A percentile compares a stretch with the other conserved stretches of the same genome.
Conservation (phyloP, 1,139 yeast species). For the Yamadazyma trypodendri region DNA sequence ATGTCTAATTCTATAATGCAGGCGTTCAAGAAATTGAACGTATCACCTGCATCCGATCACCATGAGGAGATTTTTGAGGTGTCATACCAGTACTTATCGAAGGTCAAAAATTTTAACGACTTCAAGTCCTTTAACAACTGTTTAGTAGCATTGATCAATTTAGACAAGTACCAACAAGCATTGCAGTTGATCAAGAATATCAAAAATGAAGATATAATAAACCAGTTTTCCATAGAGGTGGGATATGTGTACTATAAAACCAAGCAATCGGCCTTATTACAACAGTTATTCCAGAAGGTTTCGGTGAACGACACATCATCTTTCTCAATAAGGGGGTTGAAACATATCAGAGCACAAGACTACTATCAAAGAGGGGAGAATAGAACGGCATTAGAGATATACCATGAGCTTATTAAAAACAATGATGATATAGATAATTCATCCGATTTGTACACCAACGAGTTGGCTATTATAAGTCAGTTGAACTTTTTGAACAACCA, state of each 20-base stretch:
- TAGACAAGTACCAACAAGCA: slow-evolving; percentile 67
- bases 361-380: slow-evolving; percentile 67
- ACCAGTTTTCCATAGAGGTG: slow-evolving; percentile 51
- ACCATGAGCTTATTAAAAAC: slow-evolving; percentile 48
- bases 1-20: slow-evolving; percentile 45
- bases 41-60: slow-evolving; percentile 29
- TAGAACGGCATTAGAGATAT: slow-evolving; percentile 52
- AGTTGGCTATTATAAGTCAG: slow-evolving; percentile 67
- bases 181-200: slow-evolving; percentile 44
- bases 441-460: slow-evolving; percentile 67
- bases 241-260: slow-evolving; percentile 73
- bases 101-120: slow-evolving; percentile 45
- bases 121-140: slow-evolving; percentile 56
- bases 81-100: slow-evolving; percentile 43
- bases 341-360: slow-evolving; percentile 82
- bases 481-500: slow-evolving; percentile 19
- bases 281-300: slow-evolving; percentile 34
- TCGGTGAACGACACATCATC: slow-evolving; percentile 23
- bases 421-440: slow-evolving; percentile 33
- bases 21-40: slow-evolving; percentile 43
- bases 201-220: slow-evolving; percentile 28
- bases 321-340: slow-evolving; percentile 47
- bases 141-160: slow-evolving; percentile 67
- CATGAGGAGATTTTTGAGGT: slow-evolving; percentile 42
- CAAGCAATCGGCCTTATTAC: slow-evolving; percentile 44